phyloP scores from a whole-genome alignment of 495 filamentous ascomycete genomes.

The Penicillium coprophilum region DNA sequence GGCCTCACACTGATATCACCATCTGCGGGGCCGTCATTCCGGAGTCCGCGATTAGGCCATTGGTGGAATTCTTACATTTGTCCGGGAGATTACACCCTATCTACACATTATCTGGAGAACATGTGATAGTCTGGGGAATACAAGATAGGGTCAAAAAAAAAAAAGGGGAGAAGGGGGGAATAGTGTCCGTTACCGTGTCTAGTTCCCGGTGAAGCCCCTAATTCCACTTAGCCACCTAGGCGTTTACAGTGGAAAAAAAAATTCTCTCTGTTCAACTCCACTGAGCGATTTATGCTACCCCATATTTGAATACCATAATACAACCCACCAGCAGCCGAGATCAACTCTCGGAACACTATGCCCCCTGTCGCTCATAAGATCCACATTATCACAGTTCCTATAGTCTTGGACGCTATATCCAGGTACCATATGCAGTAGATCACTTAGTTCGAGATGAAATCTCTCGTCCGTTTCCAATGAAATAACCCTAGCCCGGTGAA shows the following conservation, averaged over 20 bases:
- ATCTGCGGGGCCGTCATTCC: slow-evolving; percentile 40
- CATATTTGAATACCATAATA: slow-evolving; percentile 16
- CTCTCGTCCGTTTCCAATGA: background rate
- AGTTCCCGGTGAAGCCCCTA: slow-evolving; percentile 27
- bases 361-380: slow-evolving; percentile 4
- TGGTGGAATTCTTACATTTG: slow-evolving; percentile 1
- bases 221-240: background rate
- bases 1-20: slow-evolving; percentile 43
- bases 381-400: background rate
- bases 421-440: slow-evolving; percentile 13
- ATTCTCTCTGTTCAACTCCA: slow-evolving; percentile 4
- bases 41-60: slow-evolving; percentile 28
- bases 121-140: slow-evolving; percentile 13
- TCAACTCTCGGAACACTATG: background rate
- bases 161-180: background rate
- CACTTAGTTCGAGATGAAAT: slow-evolving; percentile 3
- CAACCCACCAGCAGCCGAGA: background rate
- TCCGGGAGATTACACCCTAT: background rate
- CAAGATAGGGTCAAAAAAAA: background rate
- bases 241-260: background rate
- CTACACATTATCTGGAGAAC: background rate
- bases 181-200: slow-evolving; percentile 14
- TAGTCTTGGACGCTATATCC: background rate
- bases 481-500: background rate
- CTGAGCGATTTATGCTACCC: slow-evolving; percentile 22